Conservation (phyloP, 164 flowering plant genomes). For the Umbilicus rupestris region DNA sequence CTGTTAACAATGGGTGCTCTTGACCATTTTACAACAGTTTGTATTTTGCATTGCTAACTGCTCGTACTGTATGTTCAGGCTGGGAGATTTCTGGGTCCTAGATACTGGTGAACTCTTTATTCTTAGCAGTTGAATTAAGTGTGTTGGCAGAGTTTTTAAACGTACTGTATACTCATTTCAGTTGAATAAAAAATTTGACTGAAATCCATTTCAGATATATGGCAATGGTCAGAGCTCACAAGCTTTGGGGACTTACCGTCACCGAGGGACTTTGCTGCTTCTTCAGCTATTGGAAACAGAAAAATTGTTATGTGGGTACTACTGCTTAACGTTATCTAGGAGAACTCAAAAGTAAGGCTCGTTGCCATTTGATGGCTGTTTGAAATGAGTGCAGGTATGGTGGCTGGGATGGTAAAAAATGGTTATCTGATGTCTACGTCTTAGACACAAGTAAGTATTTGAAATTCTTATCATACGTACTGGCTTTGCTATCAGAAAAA, state of each 20-base stretch:
- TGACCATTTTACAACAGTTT: neutral
- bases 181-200: neutral
- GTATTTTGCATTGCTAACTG: constrained; percentile 4
- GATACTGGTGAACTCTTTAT: constrained; percentile 64
- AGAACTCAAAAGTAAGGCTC: neutral
- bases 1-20: neutral
- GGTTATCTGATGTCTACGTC: constrained; percentile 93
- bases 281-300: constrained; percentile 76
- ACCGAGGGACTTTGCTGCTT: constrained; percentile 86
- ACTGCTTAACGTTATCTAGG: neutral
- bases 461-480: neutral
- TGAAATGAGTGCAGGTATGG: constrained; percentile 60
- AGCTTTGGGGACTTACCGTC: constrained; percentile 95
- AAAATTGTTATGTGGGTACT: constrained; percentile 83
- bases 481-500: constrained; percentile 2
- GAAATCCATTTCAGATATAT: constrained; percentile 54
- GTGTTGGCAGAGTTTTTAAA: neutral
- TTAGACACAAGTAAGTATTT: constrained; percentile 81
- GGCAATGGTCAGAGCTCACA: constrained; percentile 97
- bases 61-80: constrained; percentile 38
- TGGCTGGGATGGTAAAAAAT: constrained; percentile 98
- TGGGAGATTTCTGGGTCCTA: constrained; percentile 97
- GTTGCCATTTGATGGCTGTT: neutral
- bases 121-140: neutral
- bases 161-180: neutral